phyloP scores from a whole-genome alignment of 768 basidiomycete genomes.

The Phylloporus sp. region DNA sequence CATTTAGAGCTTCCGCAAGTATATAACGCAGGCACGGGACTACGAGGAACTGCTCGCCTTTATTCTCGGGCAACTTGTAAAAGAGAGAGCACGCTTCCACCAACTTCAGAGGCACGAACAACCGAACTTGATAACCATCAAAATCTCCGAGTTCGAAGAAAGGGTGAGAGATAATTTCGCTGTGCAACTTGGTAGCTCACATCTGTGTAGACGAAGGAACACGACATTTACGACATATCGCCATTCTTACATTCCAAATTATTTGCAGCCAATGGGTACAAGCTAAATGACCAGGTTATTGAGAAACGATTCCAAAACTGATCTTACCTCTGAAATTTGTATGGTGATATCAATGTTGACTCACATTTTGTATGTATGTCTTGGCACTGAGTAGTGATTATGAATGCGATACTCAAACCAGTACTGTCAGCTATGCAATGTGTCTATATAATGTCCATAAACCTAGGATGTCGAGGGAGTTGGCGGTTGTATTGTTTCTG shows the following conservation, averaged over 20 bases:
- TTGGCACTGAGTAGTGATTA: slow-evolving; percentile 29
- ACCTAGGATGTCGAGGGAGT: slow-evolving; percentile 17
- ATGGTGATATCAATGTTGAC: neutral
- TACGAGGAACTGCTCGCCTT: slow-evolving; percentile 95
- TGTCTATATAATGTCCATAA: slow-evolving; percentile 23
- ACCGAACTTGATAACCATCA: slow-evolving; percentile 73
- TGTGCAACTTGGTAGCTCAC: slow-evolving; percentile 7
- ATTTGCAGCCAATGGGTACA: slow-evolving; percentile 88
- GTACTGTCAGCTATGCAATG: slow-evolving; percentile 14
- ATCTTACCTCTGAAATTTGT: slow-evolving; percentile 10
- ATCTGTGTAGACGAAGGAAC: slow-evolving; percentile 76
- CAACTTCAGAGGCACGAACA: slow-evolving; percentile 74
- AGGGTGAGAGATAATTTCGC: slow-evolving; percentile 50
- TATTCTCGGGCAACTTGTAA: slow-evolving; percentile 89
- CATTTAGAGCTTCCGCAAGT: slow-evolving; percentile 89
- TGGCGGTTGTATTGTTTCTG: slow-evolving; percentile 6
- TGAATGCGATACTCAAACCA: slow-evolving; percentile 29
- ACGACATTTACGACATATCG: slow-evolving; percentile 89
- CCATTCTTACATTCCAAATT: slow-evolving; percentile 84
- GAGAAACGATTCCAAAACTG: slow-evolving; percentile 66
- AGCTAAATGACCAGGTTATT: slow-evolving; percentile 56
- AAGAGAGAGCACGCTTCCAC: slow-evolving; percentile 85
- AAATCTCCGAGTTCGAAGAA: slow-evolving; percentile 79
- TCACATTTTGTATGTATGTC: slow-evolving; percentile 13
- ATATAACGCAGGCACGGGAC: slow-evolving; percentile 91